phyloP scores from a whole-genome alignment of 2,329 filamentous ascomycete species.

The Diaporthe helianthi region DNA sequence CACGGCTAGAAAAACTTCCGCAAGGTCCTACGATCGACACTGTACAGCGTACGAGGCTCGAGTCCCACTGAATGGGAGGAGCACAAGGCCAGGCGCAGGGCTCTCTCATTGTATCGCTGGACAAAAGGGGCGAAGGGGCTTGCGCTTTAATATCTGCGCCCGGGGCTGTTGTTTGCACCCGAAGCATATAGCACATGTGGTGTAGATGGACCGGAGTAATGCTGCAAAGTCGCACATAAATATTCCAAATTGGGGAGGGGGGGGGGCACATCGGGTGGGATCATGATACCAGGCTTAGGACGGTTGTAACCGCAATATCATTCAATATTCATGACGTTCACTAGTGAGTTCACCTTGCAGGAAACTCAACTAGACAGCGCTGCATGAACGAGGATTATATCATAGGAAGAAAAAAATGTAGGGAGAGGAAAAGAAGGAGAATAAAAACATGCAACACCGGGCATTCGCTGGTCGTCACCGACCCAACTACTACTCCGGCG shows the following conservation, averaged over 20 bases:
- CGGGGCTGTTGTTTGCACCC: not conserved
- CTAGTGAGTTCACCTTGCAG: not conserved
- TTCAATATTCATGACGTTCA: not conserved
- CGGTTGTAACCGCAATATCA: not conserved
- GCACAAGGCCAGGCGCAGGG: slow-evolving; percentile 53
- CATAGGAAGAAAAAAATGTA: not conserved
- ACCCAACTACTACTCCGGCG: slow-evolving; percentile 15
- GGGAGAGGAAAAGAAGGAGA: not conserved
- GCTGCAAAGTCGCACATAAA: not conserved
- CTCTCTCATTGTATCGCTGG: slow-evolving; percentile 62
- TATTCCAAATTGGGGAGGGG: too few relatives aligned
- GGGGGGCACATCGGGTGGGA: not conserved
- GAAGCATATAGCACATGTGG: not conserved
- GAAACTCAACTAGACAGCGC: not conserved
- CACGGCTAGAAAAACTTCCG: slow-evolving; percentile 58
- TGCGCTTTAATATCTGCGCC: slow-evolving; percentile 38
- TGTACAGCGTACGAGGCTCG: slow-evolving; percentile 54
- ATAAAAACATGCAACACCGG: slow-evolving; percentile 11
- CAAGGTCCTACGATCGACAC: slow-evolving; percentile 57
- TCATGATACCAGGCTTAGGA: slow-evolving; percentile 11
- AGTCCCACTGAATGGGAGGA: slow-evolving; percentile 51
- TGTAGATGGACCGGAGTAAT: not conserved
- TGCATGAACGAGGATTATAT: not conserved
- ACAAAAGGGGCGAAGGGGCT: slow-evolving; percentile 48
- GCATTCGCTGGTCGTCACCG: slow-evolving; percentile 3